phyloP scores from a whole-genome alignment of 2,329 filamentous ascomycete species.

The Fusarium sp. region DNA sequence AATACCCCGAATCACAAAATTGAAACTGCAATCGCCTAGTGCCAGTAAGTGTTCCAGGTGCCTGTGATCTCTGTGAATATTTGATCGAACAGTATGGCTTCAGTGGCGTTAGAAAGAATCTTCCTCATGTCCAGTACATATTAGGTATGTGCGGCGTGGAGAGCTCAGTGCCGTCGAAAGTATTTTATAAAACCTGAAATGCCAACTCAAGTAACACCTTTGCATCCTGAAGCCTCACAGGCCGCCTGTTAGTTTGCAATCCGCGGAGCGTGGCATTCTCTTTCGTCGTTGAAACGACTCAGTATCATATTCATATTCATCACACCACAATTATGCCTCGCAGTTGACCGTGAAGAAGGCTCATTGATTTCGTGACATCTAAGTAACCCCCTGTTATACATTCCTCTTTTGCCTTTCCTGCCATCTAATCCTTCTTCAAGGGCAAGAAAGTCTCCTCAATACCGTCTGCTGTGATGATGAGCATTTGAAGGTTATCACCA shows the following conservation, averaged over 20 bases:
- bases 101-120: neutral
- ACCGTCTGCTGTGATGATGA: constrained; percentile 88
- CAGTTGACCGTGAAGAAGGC: constrained; percentile 10
- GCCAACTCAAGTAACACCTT: neutral
- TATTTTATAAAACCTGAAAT: neutral
- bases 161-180: neutral
- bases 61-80: neutral
- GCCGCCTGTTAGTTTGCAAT: neutral
- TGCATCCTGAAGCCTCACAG: neutral
- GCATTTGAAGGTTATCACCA: constrained; percentile 93
- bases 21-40: neutral
- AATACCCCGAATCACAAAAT: neutral
- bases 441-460: constrained; percentile 86
- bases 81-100: neutral
- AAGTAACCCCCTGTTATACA: constrained; percentile 47
- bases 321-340: neutral
- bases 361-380: constrained; percentile 39
- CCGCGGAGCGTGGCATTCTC: neutral
- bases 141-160: neutral
- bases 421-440: constrained; percentile 85
- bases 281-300: neutral
- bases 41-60: neutral
- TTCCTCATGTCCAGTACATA: neutral
- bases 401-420: constrained; percentile 24
- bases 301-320: constrained; percentile 2